Evolutionary conservation across 768 basidiomycete species (phyloP).

Genomic region (Suillus spraguei): DNA sequence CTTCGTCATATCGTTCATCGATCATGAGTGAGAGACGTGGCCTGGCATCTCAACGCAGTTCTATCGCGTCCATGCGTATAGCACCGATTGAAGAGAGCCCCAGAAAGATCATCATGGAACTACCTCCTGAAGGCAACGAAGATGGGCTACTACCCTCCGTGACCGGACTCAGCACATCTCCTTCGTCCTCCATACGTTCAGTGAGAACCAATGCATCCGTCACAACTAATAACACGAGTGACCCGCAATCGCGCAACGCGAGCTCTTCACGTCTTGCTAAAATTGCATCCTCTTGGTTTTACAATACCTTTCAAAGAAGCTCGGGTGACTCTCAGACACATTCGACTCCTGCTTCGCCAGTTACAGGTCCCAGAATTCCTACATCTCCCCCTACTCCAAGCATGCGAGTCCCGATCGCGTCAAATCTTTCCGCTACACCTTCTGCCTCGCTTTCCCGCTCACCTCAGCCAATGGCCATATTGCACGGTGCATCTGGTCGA

Average conservation of each 20-base stretch:
- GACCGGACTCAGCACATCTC: slow-evolving; percentile 56
- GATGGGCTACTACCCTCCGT: slow-evolving; percentile 34
- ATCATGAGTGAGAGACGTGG: slow-evolving; percentile 41
- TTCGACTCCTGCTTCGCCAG: slow-evolving; percentile 53
- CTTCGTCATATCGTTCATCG: slow-evolving; percentile 39
- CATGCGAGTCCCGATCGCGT: slow-evolving; percentile 32
- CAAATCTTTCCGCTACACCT: slow-evolving; percentile 32
- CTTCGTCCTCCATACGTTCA: slow-evolving; percentile 69
- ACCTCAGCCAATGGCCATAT: slow-evolving; percentile 45
- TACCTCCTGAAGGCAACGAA: slow-evolving; percentile 47
- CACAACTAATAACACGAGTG: slow-evolving; percentile 36
- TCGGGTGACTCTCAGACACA: slow-evolving; percentile 66
- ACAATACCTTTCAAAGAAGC: slow-evolving; percentile 71
- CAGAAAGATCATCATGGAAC: slow-evolving; percentile 46
- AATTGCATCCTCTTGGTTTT: slow-evolving; percentile 76
- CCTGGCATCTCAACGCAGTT: slow-evolving; percentile 47
- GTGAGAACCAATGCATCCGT: slow-evolving; percentile 48
- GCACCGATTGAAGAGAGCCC: slow-evolving; percentile 77
- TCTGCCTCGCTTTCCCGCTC: slow-evolving; percentile 37
- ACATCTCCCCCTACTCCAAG: slow-evolving; percentile 26
- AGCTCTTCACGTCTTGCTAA: slow-evolving; percentile 50
- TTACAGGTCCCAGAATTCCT: slow-evolving; percentile 18
- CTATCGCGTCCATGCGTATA: slow-evolving; percentile 50
- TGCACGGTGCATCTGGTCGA: slow-evolving; percentile 40
- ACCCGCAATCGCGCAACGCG: slow-evolving; percentile 26